Evolutionary conservation across 2,329 filamentous ascomycete species (phyloP).

Genomic region (Alternaria sp.): DNA sequence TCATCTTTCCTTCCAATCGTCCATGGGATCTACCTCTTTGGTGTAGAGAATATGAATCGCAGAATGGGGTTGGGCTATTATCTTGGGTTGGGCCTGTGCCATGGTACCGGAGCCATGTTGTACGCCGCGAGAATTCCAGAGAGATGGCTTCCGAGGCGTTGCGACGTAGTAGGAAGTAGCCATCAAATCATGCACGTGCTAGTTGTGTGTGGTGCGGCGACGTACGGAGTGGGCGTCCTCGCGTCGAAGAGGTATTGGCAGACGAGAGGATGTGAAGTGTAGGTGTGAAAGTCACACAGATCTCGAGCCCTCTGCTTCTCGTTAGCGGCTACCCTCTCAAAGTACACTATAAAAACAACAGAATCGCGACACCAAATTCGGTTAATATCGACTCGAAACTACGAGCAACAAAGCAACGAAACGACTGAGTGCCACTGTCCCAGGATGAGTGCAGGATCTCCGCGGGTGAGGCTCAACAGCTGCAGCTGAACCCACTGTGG

Average conservation of each 20-base stretch:
- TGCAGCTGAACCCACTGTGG: constrained; percentile 6
- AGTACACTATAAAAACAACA: background rate
- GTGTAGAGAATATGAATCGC: constrained; percentile 43
- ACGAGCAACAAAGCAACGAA: background rate
- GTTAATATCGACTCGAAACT: background rate
- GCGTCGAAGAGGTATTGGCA: constrained; percentile 47
- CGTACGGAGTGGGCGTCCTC: constrained; percentile 43
- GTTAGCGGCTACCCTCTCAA: background rate
- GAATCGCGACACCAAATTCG: background rate
- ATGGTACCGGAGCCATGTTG: constrained; percentile 37
- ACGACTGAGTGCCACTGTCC: background rate
- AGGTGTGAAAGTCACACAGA: background rate
- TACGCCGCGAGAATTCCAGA: constrained; percentile 56
- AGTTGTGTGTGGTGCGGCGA: constrained; percentile 55
- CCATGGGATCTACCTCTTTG: constrained; percentile 47
- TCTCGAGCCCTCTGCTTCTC: background rate
- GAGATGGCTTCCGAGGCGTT: constrained; percentile 52
- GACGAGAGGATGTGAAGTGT: background rate
- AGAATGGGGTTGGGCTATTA: constrained; percentile 55
- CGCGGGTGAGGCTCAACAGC: constrained; percentile 12
- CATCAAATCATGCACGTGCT: constrained; percentile 62
- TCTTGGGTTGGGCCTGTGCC: constrained; percentile 50
- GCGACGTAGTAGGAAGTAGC: constrained; percentile 59
- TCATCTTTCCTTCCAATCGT: constrained; percentile 54
- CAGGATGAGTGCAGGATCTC: constrained; percentile 8